Evolutionary conservation across 1,284 basidiomycete genomes (phyloP).

Genomic region (Chiua sp.): DNA sequence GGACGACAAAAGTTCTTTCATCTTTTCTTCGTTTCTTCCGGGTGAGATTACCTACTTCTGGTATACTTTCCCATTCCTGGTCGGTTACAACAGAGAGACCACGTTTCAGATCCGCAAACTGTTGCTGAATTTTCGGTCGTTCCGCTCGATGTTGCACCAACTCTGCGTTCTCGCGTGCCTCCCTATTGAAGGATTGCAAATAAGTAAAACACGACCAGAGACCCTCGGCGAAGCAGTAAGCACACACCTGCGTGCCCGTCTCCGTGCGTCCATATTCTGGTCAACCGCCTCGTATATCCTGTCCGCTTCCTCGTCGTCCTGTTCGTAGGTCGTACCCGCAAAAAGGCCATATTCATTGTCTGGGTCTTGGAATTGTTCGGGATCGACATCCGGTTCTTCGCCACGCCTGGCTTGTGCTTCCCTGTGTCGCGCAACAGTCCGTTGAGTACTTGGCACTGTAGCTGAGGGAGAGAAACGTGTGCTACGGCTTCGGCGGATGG

Average conservation of each 20-base stretch:
- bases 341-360: slow-evolving; percentile 98
- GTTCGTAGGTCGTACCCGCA: slow-evolving; percentile 94
- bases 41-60: slow-evolving; percentile 96
- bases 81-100: slow-evolving; percentile 88
- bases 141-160: slow-evolving; percentile 77
- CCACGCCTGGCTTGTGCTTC: slow-evolving; percentile 85
- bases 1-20: slow-evolving; percentile 87
- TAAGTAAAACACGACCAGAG: slow-evolving; percentile 28
- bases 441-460: neutral
- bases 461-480: slow-evolving; percentile 48
- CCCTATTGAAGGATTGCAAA: slow-evolving; percentile 51
- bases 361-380: slow-evolving; percentile 93
- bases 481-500: slow-evolving; percentile 89
- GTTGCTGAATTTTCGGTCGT: slow-evolving; percentile 89
- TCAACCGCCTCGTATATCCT: slow-evolving; percentile 94
- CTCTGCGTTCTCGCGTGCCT: slow-evolving; percentile 77
- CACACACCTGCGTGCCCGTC: slow-evolving; percentile 79
- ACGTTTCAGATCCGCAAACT: slow-evolving; percentile 96
- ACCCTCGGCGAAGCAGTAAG: slow-evolving; percentile 45
- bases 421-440: slow-evolving; percentile 1
- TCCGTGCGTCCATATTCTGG: slow-evolving; percentile 86
- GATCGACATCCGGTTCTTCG: slow-evolving; percentile 86
- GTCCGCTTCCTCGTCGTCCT: slow-evolving; percentile 98
- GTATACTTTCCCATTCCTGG: slow-evolving; percentile 93
- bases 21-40: slow-evolving; percentile 90